phyloP scores from a whole-genome alignment of 345 rosid species.

The Hibiscus tridactylites region DNA sequence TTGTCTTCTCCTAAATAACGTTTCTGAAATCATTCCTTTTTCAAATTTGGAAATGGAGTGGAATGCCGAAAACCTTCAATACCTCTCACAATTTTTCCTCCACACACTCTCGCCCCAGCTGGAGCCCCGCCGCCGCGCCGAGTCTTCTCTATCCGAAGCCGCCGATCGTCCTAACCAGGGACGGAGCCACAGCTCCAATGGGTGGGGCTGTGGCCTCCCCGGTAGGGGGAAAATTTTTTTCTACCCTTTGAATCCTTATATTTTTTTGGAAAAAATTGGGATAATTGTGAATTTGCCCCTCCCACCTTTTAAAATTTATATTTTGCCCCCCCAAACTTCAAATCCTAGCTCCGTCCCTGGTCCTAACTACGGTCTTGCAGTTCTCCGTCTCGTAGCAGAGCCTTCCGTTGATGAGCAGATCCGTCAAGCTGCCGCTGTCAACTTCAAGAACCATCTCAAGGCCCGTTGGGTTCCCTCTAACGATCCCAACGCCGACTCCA shows the following conservation, averaged over 20 bases:
- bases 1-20: not conserved
- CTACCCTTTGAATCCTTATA: too few relatives aligned
- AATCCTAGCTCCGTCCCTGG: too few relatives aligned
- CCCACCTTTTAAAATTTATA: too few relatives aligned
- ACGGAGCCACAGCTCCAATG: too few relatives aligned
- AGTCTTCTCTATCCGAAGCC: slow-evolving; percentile 46
- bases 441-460: slow-evolving; percentile 43
- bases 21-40: not conserved
- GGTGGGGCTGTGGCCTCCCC: too few relatives aligned
- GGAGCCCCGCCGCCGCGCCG: slow-evolving; percentile 81
- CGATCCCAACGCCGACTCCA: slow-evolving; percentile 24
- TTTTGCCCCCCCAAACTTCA: too few relatives aligned
- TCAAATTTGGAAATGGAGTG: slow-evolving; percentile 39
- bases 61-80: slow-evolving; percentile 53
- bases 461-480: slow-evolving; percentile 59
- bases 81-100: slow-evolving; percentile 78
- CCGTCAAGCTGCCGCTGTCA: slow-evolving; percentile 75
- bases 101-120: slow-evolving; percentile 70
- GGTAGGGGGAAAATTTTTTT: too few relatives aligned
- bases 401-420: slow-evolving; percentile 69
- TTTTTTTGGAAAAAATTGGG: too few relatives aligned
- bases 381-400: slow-evolving; percentile 75
- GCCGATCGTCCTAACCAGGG: slow-evolving; percentile 55
- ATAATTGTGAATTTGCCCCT: too few relatives aligned
- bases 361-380: slow-evolving; percentile 73